Base-by-base conservation (phyloP, 805 yeast species). In the Starmerella floricola region DNA sequence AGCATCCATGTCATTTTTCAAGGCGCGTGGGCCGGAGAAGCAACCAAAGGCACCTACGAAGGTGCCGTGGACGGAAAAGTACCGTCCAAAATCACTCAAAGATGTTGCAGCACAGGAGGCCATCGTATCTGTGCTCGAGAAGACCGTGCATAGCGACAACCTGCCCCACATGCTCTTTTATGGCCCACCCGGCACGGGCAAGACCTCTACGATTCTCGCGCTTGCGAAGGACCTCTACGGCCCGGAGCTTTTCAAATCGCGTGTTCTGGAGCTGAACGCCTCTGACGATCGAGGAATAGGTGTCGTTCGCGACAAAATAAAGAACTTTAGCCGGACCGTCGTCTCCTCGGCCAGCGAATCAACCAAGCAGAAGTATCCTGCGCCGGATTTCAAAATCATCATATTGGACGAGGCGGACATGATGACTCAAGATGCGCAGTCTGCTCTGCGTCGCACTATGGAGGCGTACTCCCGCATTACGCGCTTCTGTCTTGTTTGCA, bases 211-310 rank as follows among this genome's bases (percentile, higher is more conserved):
- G 2, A 79, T 85, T 50, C 71, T 80, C 18, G 95, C 96, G 1
- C 63, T 87, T 44, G 95, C 96, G 1, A 68, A 75, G 44, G 95
- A 86, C 55, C 73, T 87, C 8, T 87, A 80, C 57, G 99, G 98
- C 2, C 96, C 97, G 62, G 73, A 76, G 49, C 69, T 72, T 47
- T 83, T 82, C 59, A 74, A 71, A 53, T 82, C 85, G 56, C 86
- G 87, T 87, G 96, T 91, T 1, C 65, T 91, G 42, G 98, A 91
- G 59, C 69, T 91, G 60, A 91, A 91, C 62, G 98, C 98, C 3
- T 79, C 93, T 3, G 98, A 91, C 61, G 98, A 91, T 61, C 74
- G 98, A 64, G 98, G 98, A 51, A 91, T 91, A 52, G 94, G 85
- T 54, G 96, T 91, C 34, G 97, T 91, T n/a, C 73, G 99, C 50